Base-by-base conservation (phyloP, 1,284 basidiomycete genomes). In the Lentinula novae-zelandiae region DNA sequence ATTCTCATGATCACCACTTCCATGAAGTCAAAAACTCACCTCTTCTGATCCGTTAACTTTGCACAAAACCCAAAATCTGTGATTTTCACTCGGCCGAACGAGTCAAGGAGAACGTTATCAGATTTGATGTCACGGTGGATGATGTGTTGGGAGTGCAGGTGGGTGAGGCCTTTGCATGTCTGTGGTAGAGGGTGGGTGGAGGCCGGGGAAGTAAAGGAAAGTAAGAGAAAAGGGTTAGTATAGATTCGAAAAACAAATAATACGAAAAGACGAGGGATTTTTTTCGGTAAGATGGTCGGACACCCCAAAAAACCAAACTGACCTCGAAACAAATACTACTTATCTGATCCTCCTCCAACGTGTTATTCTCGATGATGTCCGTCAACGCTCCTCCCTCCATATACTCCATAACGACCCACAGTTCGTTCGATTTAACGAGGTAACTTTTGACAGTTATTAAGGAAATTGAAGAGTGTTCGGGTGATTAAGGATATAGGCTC, bases 371-470 rank as follows among this genome's bases (percentile, higher is more conserved):
- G 67, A 99, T 98, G 53, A 99, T 90, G 75, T 99, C 97, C 12
- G 96, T 98, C 67, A 99, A 78, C 12, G 95, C 94, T 56, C 96
- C 97, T 52, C 97, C 96, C 75, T 98, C 96, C 96, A 99, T 99
- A 73, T 93, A 98, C 78, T 99, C 96, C 96, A 99, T 98, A 62
- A 98, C 95, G 50, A 99, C 96, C 96, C 96, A 99, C n/a, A 99
- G 84, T 72, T 98, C 96, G 60, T 84, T 90, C 72, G 83, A 90
- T 75, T 91, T 92, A 58, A 98, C 86, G 48, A 98, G 84, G 77
- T 96, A 98, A 8, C 93, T 88, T 36, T 98, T 22, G 36, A 2
- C 8, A 27, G 5, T 13, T 22, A 31, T 42, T 20, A 33, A 15
- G 20, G 5, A 42, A 31, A 20, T 7, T 7, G 20, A 6, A 1